A percentile compares a stretch with the other conserved stretches of the same genome.
Conservation (phyloP, 768 basidiomycete genomes). For the Lyophyllum decastes region DNA sequence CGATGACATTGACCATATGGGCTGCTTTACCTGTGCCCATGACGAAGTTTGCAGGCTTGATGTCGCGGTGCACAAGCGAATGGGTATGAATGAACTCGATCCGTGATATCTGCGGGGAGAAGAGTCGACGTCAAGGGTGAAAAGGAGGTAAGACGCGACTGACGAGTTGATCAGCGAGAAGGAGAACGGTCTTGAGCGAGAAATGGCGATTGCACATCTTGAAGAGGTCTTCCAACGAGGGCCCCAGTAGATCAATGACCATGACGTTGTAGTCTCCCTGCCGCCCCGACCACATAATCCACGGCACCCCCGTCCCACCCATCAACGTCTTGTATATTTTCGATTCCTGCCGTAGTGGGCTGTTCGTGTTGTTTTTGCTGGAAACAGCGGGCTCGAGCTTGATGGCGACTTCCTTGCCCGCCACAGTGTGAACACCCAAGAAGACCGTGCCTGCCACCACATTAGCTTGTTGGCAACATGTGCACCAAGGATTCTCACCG, state of each 20-base stretch:
- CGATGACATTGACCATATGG: constrained; percentile 87
- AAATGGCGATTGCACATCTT: constrained; percentile 91
- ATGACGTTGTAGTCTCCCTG: constrained; percentile 97
- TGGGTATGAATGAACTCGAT: constrained; percentile 97
- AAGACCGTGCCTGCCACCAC: constrained; percentile 65
- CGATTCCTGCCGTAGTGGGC: constrained; percentile 84
- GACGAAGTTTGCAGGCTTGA: constrained; percentile 99
- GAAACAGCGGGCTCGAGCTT: constrained; percentile 71
- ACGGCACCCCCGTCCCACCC: constrained; percentile 87
- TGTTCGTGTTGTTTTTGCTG: constrained; percentile 37
- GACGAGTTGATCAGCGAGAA: constrained; percentile 94
- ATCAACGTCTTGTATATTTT: constrained; percentile 92
- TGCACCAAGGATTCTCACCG: constrained; percentile 42
- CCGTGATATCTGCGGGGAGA: constrained; percentile 72
- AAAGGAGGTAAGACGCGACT: constrained; percentile 29
- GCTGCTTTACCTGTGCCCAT: constrained; percentile 72
- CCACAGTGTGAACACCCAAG: constrained; percentile 76
- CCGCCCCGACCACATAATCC: constrained; percentile 90
- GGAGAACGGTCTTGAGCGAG: constrained; percentile 89
- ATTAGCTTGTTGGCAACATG: constrained; percentile 7
- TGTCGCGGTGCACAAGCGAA: constrained; percentile 93
- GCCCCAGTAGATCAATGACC: constrained; percentile 95
- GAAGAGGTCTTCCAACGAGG: constrained; percentile 85
- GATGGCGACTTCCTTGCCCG: constrained; percentile 84
- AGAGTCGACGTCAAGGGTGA: constrained; percentile 13